A percentile compares a stretch with the other conserved stretches of the same genome.
Conservation (phyloP, 2,329 filamentous ascomycete genomes). For the Sarocladiaceae sp. region DNA sequence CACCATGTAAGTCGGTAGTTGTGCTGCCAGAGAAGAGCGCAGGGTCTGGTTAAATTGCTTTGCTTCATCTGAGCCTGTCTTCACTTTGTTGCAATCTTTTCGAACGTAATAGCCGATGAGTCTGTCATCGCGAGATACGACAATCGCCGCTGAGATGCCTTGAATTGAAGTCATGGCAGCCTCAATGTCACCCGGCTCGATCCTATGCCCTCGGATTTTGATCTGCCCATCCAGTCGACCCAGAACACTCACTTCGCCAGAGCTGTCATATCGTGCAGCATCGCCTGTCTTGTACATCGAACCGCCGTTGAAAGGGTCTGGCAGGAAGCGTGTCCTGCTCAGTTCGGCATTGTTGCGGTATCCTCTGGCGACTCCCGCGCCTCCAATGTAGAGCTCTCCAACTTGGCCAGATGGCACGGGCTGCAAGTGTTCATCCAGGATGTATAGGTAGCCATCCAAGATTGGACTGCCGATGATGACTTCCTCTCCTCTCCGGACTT, state of each 20-base stretch:
- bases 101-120: slow-evolving; percentile 14
- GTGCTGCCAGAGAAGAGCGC: slow-evolving; percentile 10
- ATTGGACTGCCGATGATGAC: slow-evolving; percentile 13
- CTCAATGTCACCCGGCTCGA: slow-evolving; percentile 18
- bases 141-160: slow-evolving; percentile 11
- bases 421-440: slow-evolving; percentile 28
- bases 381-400: slow-evolving; percentile 27
- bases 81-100: not conserved
- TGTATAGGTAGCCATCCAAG: slow-evolving; percentile 28
- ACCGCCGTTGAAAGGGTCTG: slow-evolving; percentile 11
- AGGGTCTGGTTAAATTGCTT: slow-evolving; percentile 6
- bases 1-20: slow-evolving; percentile 13
- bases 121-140: slow-evolving; percentile 11
- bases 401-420: slow-evolving; percentile 30
- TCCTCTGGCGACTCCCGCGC: slow-evolving; percentile 19
- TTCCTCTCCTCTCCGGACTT: slow-evolving; percentile 15
- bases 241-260: slow-evolving; percentile 13
- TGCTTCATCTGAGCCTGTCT: not conserved
- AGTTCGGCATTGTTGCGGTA: slow-evolving; percentile 14
- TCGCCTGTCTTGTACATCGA: slow-evolving; percentile 18
- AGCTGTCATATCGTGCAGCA: slow-evolving; percentile 13
- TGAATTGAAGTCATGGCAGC: slow-evolving; percentile 21
- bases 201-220: slow-evolving; percentile 17
- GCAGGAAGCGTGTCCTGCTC: slow-evolving; percentile 10
- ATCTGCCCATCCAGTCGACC: slow-evolving; percentile 17